phyloP scores from a whole-genome alignment of 139 green algal species.

The Dunaliella primolecta region DNA sequence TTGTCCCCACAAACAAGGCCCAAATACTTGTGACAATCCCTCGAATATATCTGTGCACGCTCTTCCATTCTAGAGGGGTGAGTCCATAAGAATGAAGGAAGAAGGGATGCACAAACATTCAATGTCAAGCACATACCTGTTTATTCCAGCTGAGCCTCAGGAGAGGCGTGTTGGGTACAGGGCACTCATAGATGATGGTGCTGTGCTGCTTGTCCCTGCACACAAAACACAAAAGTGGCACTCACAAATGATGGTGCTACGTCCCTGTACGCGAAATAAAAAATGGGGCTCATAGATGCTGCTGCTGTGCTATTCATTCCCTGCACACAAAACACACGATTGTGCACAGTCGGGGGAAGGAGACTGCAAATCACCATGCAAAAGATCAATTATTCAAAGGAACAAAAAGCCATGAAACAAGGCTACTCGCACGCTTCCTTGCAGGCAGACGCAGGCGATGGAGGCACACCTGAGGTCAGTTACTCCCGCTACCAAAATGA shows the following conservation, averaged over 20 bases:
- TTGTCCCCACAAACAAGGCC: too few species aligned
- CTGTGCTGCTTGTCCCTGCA: constrained; percentile 87
- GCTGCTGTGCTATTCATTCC: neutral
- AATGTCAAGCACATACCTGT: too few species aligned
- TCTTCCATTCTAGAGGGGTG: too few species aligned
- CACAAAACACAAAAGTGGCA: neutral
- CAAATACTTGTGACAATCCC: too few species aligned
- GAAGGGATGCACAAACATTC: too few species aligned
- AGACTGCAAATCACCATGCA: neutral
- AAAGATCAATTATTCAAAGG: neutral
- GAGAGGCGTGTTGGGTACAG: constrained; percentile 76
- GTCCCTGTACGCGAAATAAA: neutral
- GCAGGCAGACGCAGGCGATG: too few species aligned
- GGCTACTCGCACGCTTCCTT: too few species aligned
- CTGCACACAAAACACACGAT: neutral
- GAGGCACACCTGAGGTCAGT: neutral
- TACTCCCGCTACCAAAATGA: too few species aligned
- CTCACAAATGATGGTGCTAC: neutral
- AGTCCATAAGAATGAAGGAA: too few species aligned
- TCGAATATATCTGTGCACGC: too few species aligned
- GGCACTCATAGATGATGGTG: constrained; percentile 97
- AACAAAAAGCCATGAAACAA: neutral
- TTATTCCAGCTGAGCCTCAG: constrained; percentile 96
- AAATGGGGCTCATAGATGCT: neutral
- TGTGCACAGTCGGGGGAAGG: neutral